Evolutionary conservation across 148 eudicot genomes (phyloP).

Genomic region (Silene conica): DNA sequence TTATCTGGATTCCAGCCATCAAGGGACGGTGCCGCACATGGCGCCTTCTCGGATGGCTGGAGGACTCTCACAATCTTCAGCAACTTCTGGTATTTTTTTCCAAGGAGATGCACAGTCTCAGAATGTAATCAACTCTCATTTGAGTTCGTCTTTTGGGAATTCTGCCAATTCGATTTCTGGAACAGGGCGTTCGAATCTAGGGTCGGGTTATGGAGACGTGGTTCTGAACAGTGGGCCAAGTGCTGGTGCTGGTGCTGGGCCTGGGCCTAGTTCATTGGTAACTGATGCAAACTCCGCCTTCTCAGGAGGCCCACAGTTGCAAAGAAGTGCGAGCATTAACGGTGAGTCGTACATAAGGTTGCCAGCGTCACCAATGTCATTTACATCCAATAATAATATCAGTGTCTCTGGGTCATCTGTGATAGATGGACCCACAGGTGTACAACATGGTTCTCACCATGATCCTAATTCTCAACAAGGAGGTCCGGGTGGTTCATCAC

Average conservation of each 20-base stretch:
- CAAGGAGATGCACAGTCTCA: conserved; percentile 77
- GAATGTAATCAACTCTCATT: conserved; percentile 57
- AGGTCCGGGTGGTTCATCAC: conserved; percentile 52
- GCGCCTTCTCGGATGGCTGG: conserved; percentile 75
- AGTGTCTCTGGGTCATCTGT: conserved; percentile 78
- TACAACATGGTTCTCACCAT: conserved; percentile 60
- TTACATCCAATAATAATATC: conserved; percentile 81
- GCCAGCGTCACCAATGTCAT: conserved; percentile 93
- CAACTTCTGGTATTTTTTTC: conserved; percentile 83
- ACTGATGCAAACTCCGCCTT: conserved; percentile 88
- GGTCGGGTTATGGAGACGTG: conserved; percentile 62
- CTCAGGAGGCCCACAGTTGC: conserved; percentile 80
- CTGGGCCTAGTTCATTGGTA: conserved; percentile 81
- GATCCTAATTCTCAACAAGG: conserved; percentile 65
- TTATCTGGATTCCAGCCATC: conserved; percentile 57
- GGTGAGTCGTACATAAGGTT: conserved; percentile 70
- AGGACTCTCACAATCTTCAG: conserved; percentile 70
- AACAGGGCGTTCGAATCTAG: conserved; percentile 45
- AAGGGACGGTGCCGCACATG: conserved; percentile 53
- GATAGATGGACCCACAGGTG: conserved; percentile 61
- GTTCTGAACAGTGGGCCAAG: conserved; percentile 60
- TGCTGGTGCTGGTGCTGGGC: conserved; percentile 81
- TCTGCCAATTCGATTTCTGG: conserved; percentile 58
- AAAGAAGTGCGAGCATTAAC: conserved; percentile 87
- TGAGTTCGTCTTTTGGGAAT: conserved; percentile 75